phyloP scores from a whole-genome alignment of 257 asterid genomes.

The Plantago major region DNA sequence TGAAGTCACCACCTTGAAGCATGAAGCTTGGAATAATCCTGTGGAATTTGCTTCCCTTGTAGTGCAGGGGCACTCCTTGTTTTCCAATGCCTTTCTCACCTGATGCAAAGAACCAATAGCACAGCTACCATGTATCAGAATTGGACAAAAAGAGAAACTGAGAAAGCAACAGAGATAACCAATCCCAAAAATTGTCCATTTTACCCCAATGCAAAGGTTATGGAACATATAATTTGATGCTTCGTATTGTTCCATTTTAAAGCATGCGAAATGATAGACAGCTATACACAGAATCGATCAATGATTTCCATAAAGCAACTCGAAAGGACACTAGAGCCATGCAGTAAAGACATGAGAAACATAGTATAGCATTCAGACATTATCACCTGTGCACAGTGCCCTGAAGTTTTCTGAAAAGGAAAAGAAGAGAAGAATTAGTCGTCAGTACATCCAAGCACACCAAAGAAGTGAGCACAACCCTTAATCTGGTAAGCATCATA shows the following conservation, averaged over 20 bases:
- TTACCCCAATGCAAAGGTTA: too few species aligned
- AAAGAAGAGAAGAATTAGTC: slow-evolving; percentile 21
- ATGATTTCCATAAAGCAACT: too few species aligned
- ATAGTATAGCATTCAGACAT: background rate
- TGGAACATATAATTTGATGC: too few species aligned
- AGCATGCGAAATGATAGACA: background rate
- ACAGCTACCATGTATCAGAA: slow-evolving; percentile 2
- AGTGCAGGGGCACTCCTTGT: slow-evolving; percentile 86
- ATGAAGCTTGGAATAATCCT: slow-evolving; percentile 96
- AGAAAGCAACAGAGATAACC: too few species aligned
- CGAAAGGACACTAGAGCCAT: too few species aligned
- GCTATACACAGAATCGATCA: background rate
- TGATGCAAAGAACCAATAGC: slow-evolving; percentile 24
- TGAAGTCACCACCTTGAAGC: slow-evolving; percentile 98
- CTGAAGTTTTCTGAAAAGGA: slow-evolving; percentile 79
- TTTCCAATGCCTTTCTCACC: slow-evolving; percentile 92
- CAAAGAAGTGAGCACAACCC: slow-evolving; percentile 3
- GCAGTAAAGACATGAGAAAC: background rate
- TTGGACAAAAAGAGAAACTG: too few species aligned
- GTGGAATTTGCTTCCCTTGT: slow-evolving; percentile 85
- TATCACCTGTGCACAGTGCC: slow-evolving; percentile 84
- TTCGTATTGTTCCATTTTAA: too few species aligned
- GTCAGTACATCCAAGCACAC: background rate
- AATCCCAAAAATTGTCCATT: too few species aligned
- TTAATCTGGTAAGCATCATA: slow-evolving; percentile 26